Evolutionary conservation across 768 basidiomycete genomes (phyloP).

Genomic region (Termitomyces sp.): DNA sequence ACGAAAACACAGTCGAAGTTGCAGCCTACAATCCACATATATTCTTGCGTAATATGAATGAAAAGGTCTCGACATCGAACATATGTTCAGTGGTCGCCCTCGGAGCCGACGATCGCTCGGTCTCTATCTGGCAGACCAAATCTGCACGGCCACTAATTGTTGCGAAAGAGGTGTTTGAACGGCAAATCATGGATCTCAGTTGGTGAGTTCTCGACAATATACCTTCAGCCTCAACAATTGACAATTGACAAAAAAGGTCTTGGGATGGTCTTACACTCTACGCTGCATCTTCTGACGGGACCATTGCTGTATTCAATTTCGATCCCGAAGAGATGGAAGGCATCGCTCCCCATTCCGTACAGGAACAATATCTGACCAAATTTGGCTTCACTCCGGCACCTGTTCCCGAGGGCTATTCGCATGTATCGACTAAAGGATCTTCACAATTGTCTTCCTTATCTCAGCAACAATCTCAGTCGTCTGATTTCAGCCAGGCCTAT

Average conservation of each 20-base stretch:
- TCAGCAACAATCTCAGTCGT: conserved; percentile 26
- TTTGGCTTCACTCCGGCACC: conserved; percentile 71
- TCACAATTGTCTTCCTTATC: conserved; percentile 33
- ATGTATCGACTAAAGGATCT: conserved; percentile 25
- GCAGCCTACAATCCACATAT: conserved; percentile 94
- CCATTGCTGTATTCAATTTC: conserved; percentile 85
- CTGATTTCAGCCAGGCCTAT: conserved; percentile 24
- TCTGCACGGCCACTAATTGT: conserved; percentile 88
- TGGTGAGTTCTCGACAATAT: conserved; percentile 53
- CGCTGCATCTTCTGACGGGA: conserved; percentile 94
- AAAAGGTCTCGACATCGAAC: conserved; percentile 70
- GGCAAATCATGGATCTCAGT: conserved; percentile 92
- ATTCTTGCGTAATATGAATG: conserved; percentile 71
- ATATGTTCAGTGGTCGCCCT: conserved; percentile 91
- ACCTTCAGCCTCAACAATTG: conserved; percentile 1
- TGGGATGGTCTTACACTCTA: conserved; percentile 89
- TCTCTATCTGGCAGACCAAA: conserved; percentile 97
- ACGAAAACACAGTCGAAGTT: conserved; percentile 95
- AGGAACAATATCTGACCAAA: conserved; percentile 76
- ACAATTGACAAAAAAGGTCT: conserved; percentile 68
- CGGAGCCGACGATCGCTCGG: conserved; percentile 88
- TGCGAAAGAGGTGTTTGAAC: conserved; percentile 88
- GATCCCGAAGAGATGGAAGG: conserved; percentile 76
- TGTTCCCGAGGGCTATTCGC: conserved; percentile 68
- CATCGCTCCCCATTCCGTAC: conserved; percentile 66